A percentile compares a stretch with the other conserved stretches of the same genome.
Evolutionary conservation across 805 yeast genomes (phyloP).

Genomic region (Hanseniaspora taiwanica): DNA sequence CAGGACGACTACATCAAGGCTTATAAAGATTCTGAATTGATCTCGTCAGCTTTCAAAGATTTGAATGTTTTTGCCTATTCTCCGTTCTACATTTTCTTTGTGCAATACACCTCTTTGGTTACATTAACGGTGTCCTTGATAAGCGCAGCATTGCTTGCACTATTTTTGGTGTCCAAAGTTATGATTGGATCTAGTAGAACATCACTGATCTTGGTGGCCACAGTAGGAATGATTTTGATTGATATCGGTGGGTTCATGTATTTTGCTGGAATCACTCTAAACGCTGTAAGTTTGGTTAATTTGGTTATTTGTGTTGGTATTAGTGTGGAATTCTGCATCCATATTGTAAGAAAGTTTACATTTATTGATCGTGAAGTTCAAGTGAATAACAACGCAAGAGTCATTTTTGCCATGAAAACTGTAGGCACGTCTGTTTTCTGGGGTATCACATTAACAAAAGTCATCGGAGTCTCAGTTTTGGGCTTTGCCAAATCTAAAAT

Average conservation of each 20-base stretch:
- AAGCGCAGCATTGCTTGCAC: slow-evolving; percentile 35
- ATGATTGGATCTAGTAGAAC: slow-evolving; percentile 57
- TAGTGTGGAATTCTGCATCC: slow-evolving; percentile 88
- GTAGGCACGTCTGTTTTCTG: slow-evolving; percentile 88
- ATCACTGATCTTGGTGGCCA: slow-evolving; percentile 40
- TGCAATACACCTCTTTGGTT: slow-evolving; percentile 64
- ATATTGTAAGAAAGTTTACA: slow-evolving; percentile 68
- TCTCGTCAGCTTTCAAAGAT: slow-evolving; percentile 44
- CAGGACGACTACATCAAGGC: slow-evolving; percentile 78
- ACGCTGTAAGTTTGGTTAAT: slow-evolving; percentile 84
- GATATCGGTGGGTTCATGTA: slow-evolving; percentile 76
- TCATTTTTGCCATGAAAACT: slow-evolving; percentile 46
- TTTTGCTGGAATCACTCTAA: slow-evolving; percentile 59
- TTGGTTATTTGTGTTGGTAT: slow-evolving; percentile 85
- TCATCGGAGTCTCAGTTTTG: slow-evolving; percentile 75
- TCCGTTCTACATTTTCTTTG: slow-evolving; percentile 85
- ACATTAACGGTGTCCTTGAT: slow-evolving; percentile 43
- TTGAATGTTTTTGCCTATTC: slow-evolving; percentile 75
- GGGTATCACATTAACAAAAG: slow-evolving; percentile 81
- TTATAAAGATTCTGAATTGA: slow-evolving; percentile 54
- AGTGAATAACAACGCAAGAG: slow-evolving; percentile 25
- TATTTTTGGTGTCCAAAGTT: slow-evolving; percentile 39
- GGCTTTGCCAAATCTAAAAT: slow-evolving; percentile 82
- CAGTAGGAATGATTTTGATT: slow-evolving; percentile 50
- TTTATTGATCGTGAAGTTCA: slow-evolving; percentile 24